Conservation (phyloP, 257 asterid species). For the Striga asiatica region DNA sequence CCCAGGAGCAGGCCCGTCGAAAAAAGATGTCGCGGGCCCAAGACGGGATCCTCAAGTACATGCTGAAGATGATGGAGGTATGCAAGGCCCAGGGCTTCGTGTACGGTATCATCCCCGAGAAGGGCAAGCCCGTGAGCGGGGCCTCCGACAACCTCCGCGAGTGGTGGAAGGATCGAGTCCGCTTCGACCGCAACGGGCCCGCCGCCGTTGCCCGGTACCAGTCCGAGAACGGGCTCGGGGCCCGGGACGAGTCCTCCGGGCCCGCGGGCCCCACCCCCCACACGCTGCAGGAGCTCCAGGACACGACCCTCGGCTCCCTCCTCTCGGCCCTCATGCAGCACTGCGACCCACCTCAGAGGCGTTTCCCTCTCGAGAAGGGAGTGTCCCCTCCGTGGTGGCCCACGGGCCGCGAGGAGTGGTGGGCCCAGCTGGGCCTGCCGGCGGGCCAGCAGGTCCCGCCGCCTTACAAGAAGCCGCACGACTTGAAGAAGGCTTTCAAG, state of each 20-base stretch:
- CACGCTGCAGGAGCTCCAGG: conserved; percentile 82
- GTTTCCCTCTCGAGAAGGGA: conserved; percentile 80
- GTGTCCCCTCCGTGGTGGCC: conserved; percentile 97
- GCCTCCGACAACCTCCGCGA: conserved; percentile 81
- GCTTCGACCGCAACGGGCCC: conserved; percentile 81
- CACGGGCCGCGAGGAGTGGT: conserved; percentile 73
- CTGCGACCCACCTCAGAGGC: conserved; percentile 86
- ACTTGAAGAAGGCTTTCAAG: conserved; percentile 75
- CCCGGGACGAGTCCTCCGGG: conserved; percentile 27
- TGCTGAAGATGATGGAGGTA: conserved; percentile 91
- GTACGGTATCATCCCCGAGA: conserved; percentile 90
- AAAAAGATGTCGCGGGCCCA: conserved; percentile 95
- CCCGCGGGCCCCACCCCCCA: conserved; percentile 62
- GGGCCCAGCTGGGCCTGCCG: conserved; percentile 67
- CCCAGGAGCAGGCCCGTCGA: conserved; percentile 90
- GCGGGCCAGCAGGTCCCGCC: conserved; percentile 60
- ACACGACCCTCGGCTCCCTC: conserved; percentile 75
- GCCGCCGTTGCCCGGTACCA: conserved; percentile 65
- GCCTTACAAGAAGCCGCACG: conserved; percentile 93
- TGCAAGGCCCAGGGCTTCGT: conserved; percentile 93
- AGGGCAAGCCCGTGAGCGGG: conserved; percentile 86
- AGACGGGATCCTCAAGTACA: conserved; percentile 83
- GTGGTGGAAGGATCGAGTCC: conserved; percentile 93
- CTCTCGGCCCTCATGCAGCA: conserved; percentile 86
- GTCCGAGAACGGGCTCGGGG: conserved; percentile 37